These are phyloP conservation scores for Musa troglodytarum DNA, from an alignment of 176 grass and related monocot genomes.

Conservation along the genomic window DNA sequence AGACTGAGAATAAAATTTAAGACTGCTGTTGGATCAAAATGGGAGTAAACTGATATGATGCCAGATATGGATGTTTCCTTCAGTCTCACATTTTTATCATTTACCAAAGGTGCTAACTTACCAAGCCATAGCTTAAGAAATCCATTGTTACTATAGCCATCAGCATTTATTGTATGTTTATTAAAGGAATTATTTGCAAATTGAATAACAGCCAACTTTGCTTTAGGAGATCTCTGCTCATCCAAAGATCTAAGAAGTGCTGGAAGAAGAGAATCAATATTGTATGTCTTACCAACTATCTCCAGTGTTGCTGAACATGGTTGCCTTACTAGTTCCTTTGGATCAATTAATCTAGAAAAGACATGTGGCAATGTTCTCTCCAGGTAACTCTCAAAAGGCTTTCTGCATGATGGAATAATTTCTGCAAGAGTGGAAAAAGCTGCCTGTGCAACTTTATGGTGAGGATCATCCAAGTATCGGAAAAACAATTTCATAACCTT, in stretches of 20 bases:
- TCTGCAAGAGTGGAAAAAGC: conserved; percentile 78
- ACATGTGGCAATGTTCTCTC: conserved; percentile 87
- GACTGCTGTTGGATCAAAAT: conserved; percentile 88
- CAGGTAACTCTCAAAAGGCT: conserved; percentile 75
- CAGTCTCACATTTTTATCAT: conserved; percentile 91
- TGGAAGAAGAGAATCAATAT: conserved; percentile 86
- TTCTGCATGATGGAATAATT: conserved; percentile 92
- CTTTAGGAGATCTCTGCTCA: conserved; percentile 92
- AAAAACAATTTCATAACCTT: conserved; percentile 99
- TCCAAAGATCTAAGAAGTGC: conserved; percentile 83
- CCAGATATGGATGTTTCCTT: conserved; percentile 94
- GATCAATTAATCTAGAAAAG: conserved; percentile 87
- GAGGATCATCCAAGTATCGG: conserved; percentile 92
- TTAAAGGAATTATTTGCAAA: conserved; percentile 86
- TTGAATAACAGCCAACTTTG: conserved; percentile 91
- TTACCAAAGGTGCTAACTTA: conserved; percentile 83
- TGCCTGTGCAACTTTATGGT: conserved; percentile 95
- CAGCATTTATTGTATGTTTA: conserved; percentile 71
- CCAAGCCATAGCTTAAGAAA: conserved; percentile 98
- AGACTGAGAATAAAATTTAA: conserved; percentile 98
- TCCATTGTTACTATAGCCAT: conserved; percentile 80
- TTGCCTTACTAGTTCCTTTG: conserved; percentile 88
- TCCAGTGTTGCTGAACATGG: conserved; percentile 67
- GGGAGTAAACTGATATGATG: conserved; percentile 92
- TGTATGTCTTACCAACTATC: conserved; percentile 74